Evolutionary conservation across 2,329 filamentous ascomycete species (phyloP).

Genomic region (Fusarium cyanostomum): DNA sequence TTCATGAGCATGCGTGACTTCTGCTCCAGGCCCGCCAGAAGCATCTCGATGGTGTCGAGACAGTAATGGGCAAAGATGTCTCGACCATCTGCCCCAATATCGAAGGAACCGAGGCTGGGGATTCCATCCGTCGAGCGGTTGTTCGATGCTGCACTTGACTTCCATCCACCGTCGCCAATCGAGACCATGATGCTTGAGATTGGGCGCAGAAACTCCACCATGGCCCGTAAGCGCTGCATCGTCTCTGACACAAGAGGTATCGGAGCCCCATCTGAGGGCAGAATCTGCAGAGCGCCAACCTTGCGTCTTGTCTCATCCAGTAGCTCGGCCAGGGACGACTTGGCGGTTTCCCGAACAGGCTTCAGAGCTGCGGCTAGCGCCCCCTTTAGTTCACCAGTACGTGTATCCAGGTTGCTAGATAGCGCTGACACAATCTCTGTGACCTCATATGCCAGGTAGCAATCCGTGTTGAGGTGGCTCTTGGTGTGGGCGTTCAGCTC

Average conservation of each 20-base stretch:
- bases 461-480: conserved; percentile 85
- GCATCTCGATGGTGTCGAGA: conserved; percentile 83
- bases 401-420: conserved; percentile 80
- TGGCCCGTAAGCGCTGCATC: conserved; percentile 84
- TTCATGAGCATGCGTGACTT: conserved; percentile 79
- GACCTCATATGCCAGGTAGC: conserved; percentile 94
- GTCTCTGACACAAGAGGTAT: conserved; percentile 83
- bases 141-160: conserved; percentile 59
- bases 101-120: conserved; percentile 80
- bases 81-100: conserved; percentile 87
- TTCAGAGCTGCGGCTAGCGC: conserved; percentile 86
- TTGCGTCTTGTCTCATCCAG: conserved; percentile 83
- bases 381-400: conserved; percentile 85
- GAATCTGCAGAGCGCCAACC: conserved; percentile 68
- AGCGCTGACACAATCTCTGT: conserved; percentile 87
- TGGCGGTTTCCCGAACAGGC: conserved; percentile 91
- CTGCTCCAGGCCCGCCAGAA: conserved; percentile 78
- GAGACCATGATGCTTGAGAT: conserved; percentile 92
- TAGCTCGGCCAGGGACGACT: conserved; percentile 82
- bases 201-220: conserved; percentile 87
- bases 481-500: conserved; percentile 93
- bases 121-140: conserved; percentile 70
- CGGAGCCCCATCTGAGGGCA: conserved; percentile 82
- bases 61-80: conserved; percentile 92
- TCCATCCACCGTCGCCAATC: conserved; percentile 93